Conservation (phyloP, 108 stramenopile genomes). For the Craspedostauros australis region DNA sequence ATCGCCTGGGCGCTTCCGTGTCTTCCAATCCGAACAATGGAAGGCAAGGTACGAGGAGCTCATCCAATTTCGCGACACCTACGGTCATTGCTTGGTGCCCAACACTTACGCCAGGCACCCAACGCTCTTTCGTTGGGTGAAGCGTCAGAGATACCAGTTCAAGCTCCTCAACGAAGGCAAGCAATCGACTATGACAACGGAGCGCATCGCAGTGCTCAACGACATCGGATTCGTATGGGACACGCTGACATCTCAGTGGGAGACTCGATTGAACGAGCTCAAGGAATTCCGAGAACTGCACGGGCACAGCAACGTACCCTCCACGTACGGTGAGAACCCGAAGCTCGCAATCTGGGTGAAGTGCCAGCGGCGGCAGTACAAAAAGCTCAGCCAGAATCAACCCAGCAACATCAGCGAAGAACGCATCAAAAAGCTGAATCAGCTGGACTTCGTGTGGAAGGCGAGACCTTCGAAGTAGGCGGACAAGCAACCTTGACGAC, state of each 20-base stretch:
- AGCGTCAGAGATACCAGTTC: conserved; percentile 17
- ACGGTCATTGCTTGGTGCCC: conserved; percentile 21
- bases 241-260: conserved; percentile 21
- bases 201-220: conserved; percentile 31
- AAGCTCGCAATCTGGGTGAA: conserved; percentile 24
- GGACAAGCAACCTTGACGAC: no score
- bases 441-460: conserved; percentile 26
- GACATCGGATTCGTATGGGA: conserved; percentile 44
- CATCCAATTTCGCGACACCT: not conserved
- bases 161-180: conserved; percentile 18
- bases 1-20: conserved; percentile 13
- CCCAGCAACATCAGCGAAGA: conserved; percentile 4
- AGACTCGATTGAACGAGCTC: conserved; percentile 29
- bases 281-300: conserved; percentile 2
- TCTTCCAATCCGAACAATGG: conserved; percentile 19
- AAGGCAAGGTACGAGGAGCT: conserved; percentile 5
- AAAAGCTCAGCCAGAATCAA: conserved; percentile 5
- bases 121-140: conserved; percentile 26
- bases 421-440: conserved; percentile 11
- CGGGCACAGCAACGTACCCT: conserved; percentile 27
- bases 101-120: conserved; percentile 1
- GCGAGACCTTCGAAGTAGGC: no score
- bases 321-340: conserved; percentile 5
- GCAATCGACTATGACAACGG: conserved; percentile 36
- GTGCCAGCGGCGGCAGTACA: conserved; percentile 18